phyloP scores from a whole-genome alignment of 129 eudicot genomes.

The Pulicaria dysenterica region DNA sequence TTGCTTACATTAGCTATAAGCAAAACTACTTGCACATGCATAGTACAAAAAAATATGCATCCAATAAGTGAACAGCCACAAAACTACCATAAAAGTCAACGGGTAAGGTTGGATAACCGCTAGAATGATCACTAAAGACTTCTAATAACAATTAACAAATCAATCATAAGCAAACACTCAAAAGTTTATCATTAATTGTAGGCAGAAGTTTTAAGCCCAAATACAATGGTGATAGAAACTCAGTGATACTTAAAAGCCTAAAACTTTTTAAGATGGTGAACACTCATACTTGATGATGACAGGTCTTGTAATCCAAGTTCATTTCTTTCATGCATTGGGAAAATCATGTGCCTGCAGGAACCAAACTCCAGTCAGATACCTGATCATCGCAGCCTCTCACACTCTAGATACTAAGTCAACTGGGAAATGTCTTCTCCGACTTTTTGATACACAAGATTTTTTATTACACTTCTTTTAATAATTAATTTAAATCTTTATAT shows the following conservation, averaged over 20 bases:
- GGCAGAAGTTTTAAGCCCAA: constrained; percentile 10
- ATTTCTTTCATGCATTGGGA: constrained; percentile 57
- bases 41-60: neutral
- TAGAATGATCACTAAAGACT: neutral
- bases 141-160: neutral
- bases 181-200: neutral
- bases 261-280: constrained; percentile 21
- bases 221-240: constrained; percentile 10
- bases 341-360: constrained; percentile 99
- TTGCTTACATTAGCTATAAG: constrained; percentile 3
- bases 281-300: constrained; percentile 55
- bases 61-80: neutral
- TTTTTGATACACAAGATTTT: neutral
- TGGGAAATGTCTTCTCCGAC: constrained; percentile 1
- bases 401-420: constrained; percentile 1
- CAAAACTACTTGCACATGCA: neutral
- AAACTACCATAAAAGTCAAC: neutral
- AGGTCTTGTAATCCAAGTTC: constrained; percentile 61
- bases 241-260: constrained; percentile 29
- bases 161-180: constrained; percentile 4
- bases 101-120: neutral
- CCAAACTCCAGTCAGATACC: constrained; percentile 86
- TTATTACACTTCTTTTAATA: neutral
- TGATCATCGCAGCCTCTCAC: constrained; percentile 33
- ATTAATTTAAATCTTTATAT: neutral